Base-by-base conservation (phyloP, 306 rosid genomes). In the Casuarina glauca region DNA sequence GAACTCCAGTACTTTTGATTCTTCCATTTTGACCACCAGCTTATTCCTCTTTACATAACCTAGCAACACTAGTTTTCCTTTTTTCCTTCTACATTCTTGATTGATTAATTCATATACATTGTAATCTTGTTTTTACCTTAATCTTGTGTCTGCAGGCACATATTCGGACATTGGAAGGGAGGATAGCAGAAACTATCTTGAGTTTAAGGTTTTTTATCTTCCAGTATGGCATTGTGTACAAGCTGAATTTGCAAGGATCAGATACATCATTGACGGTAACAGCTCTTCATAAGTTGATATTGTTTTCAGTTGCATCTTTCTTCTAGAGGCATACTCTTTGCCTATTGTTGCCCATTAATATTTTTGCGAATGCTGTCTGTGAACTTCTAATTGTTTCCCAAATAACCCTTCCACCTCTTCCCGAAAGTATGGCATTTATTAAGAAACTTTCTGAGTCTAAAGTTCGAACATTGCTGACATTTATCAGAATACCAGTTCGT, bases 171-270 rank as follows among this genome's bases (percentile, higher is more conserved):
- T 42, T 94, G 4, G 84, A 86, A 69, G 93, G 97, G 68, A 89
- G 97, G 82, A 85, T 95, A 77, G 92, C 83, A 0, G 98, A 92
- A 89, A 92, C 97, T 26, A 88, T 95, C 78, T 79, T 95, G 83
- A 89, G 94, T 79, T 82, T 95, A 36, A 84, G 98, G 87, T 95
- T 95, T 88, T 95, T 95, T 74, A 87, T 95, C 76, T 95, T 92
- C 85, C 98, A 95, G 70, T 95, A 92, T 83, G 98, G 98, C 51
- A 86, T 95, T 82, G 93, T 95, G 16, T 95, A 95, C 89, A 89
- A 90, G 85, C 93, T 95, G 72, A 2, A 90, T 36, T 69, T 92
- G 75, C 82, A 88, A 81, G 87, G 90, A 81, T 41, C 79, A 5
- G 54, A 86, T 82, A 91, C 92, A 73, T 92, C 98, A 79, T 80